Evolutionary conservation across 148 eudicot species (phyloP), one percentile per base, ranked within the genome.

Genomic region (Euryodendron excelsum): DNA sequence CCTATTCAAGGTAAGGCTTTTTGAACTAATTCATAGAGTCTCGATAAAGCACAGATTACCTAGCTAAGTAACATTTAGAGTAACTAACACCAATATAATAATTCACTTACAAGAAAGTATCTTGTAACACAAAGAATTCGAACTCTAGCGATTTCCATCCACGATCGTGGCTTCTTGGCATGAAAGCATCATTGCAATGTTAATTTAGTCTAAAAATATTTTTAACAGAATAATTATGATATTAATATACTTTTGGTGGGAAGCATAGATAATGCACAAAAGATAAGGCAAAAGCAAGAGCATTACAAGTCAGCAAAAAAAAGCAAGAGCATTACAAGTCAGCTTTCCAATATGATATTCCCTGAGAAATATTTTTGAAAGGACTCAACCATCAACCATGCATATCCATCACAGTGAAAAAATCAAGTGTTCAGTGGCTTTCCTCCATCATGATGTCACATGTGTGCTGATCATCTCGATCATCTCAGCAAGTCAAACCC

Each of bases 401-500:
- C 45, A 41, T 41, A 41, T 41, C 45, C 45, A 41, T 41, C 45
- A 41, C 39, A 55, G 31, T 77, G 21, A 27, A 77, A 45, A 41
- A 41, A 33, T 17, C 58, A 79, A 73, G 62, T 52, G 33, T 45
- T 20, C 33, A 17, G 20, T 31, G 6, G 47, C 70, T 52, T 66
- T 50, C 61, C 69, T 70, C 61, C 41, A 65, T 80, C 50, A 80
- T 80, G 82, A 65, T 80, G 78, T 73, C 78, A 80, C 78, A 73
- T 80, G 82, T 80, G 64, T 48, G 64, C 27, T 73, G 65, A 73
- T 80, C 66, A 80, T 72, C 45, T 5, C 8, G 45, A 67, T 25
- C 30, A 39, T 37, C 68, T 36, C 28, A 2, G 1, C 25, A 78
- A 78, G 80, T 78, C 81, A 78, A 78, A 78, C 13, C 81, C 76